Base-by-base conservation (phyloP, 192 early-diverging fungal species). In the Haplosporangium gracile region DNA sequence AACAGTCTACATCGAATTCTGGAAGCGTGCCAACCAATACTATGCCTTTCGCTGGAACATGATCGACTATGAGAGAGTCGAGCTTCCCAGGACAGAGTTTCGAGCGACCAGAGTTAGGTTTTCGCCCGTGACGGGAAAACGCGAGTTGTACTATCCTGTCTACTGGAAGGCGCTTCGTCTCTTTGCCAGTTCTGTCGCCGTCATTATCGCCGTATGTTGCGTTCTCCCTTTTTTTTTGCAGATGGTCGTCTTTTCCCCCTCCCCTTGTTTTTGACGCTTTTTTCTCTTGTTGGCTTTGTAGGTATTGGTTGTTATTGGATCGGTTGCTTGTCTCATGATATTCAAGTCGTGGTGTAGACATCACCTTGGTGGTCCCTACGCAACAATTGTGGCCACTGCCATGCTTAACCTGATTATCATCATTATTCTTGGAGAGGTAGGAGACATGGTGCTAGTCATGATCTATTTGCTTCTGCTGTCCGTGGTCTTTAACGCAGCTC, bases 1-100 rank as follows among this genome's bases (percentile, higher is more conserved):
- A 18, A 86, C 90, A 16, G 68, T 92, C 10, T 93, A 88, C 68
- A 74, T 94, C 68, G 90, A 93, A 63, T 93, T 89, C 57, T 94
- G 93, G 94, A 91, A 90, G 42, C 90, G 93, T 32, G 76, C 88
- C 49, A 89, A 88, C 29, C 82, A 82, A 32, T 72, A 70, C 75
- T 78, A 92, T 74, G 80, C 82, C 4, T 92, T 73, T 55, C 71
- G 75, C 0, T 94, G 93, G 93, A 90, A 93, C 70, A 87, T 92
- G 65, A 65, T 49, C 7, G 87, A 91, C 34, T 87, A 89, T 69
- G 78, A 92, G 65, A 78, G 76, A 7, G 78, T 85, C 20, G 92
- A 93, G 77, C 63, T 76, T 20, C 81, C 83, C 13, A 69, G 94
- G 39, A 90, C 93, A 2, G 88, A 95, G 57, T 95, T 91, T 88